Evolutionary conservation across 176 grass and related monocot species (phyloP).

Genomic region (Poa pratensis): DNA sequence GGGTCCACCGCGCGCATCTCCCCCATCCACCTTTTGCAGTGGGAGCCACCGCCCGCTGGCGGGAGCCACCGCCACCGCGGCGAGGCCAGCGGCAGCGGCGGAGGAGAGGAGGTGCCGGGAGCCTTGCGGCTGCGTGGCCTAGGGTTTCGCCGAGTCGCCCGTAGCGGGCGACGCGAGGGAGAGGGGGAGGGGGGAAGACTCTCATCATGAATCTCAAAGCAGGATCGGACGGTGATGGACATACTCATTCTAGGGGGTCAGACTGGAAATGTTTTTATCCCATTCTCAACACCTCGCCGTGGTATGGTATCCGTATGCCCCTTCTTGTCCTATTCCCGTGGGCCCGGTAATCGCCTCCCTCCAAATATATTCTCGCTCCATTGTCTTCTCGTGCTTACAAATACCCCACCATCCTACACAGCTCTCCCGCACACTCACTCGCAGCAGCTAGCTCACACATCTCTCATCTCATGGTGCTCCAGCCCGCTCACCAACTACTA

Average conservation of each 20-base stretch:
- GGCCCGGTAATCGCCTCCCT: neutral
- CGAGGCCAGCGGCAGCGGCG: no score
- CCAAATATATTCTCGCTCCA: slow-evolving; percentile 29
- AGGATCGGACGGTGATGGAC: neutral
- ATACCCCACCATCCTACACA: slow-evolving; percentile 56
- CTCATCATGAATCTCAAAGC: no score
- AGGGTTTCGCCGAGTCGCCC: no score
- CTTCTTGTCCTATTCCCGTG: slow-evolving; percentile 13
- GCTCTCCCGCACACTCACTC: slow-evolving; percentile 38
- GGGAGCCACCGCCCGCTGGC: no score
- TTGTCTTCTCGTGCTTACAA: slow-evolving; percentile 56
- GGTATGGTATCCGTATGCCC: neutral
- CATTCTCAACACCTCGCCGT: neutral
- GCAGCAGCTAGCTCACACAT: slow-evolving; percentile 35
- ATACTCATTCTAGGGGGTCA: neutral
- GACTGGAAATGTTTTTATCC: neutral
- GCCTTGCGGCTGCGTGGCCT: no score
- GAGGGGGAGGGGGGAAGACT: no score
- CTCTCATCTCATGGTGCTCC: slow-evolving; percentile 51
- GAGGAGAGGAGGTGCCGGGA: no score
- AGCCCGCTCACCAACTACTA: slow-evolving; percentile 33
- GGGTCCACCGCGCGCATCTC: no score
- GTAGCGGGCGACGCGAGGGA: no score
- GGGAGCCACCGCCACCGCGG: no score
- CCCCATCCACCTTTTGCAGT: no score